phyloP scores from a whole-genome alignment of 2,329 filamentous ascomycete species.

The Aspergillus bombycis region DNA sequence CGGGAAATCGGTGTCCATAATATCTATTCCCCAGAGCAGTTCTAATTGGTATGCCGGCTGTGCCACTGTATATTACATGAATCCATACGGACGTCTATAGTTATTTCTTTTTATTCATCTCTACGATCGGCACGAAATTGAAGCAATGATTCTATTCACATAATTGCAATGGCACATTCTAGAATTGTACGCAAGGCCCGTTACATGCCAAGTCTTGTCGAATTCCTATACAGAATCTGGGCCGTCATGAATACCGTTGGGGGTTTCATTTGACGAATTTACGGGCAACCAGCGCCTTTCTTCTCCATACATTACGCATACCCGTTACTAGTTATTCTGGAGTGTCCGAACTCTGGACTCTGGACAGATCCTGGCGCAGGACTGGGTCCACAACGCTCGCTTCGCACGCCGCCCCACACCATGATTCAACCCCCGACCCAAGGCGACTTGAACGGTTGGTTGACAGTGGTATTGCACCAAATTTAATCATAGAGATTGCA shows the following conservation, averaged over 20 bases:
- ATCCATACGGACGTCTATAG: too few species aligned
- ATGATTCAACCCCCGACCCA: neutral
- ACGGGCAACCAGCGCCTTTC: neutral
- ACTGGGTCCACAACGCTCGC: neutral
- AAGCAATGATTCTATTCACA: neutral
- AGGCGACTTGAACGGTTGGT: neutral
- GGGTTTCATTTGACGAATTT: neutral
- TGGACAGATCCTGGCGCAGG: neutral
- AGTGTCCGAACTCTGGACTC: neutral
- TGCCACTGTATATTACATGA: too few species aligned
- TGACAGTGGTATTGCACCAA: neutral
- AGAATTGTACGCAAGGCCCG: too few species aligned
- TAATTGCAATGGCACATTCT: neutral
- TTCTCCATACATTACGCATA: neutral
- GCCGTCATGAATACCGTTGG: neutral
- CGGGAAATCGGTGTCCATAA: too few species aligned
- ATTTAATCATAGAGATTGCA: neutral
- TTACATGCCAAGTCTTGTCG: too few species aligned
- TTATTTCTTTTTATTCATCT: too few species aligned
- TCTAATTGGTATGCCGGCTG: too few species aligned
- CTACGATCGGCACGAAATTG: too few species aligned
- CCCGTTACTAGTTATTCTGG: neutral
- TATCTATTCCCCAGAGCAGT: neutral
- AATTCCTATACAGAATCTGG: neutral
- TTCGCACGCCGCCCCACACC: neutral